phyloP scores from a whole-genome alignment of 169 alveolate genomes.

The Eimeria falciformis region DNA sequence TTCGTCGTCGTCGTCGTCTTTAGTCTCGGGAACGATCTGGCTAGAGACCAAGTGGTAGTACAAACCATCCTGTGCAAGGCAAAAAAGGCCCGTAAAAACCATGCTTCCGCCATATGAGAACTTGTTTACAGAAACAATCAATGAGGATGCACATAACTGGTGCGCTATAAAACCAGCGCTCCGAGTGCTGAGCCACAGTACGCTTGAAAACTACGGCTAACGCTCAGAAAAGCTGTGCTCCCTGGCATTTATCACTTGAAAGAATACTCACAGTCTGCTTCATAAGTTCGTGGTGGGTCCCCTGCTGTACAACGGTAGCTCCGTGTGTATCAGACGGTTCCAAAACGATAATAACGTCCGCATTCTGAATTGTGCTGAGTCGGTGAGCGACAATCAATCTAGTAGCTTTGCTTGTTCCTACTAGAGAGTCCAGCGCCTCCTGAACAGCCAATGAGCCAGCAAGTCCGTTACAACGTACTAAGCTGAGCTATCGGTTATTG shows the following conservation, averaged over 20 bases:
- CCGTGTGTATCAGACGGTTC: constrained; percentile 47
- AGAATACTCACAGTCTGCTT: constrained; percentile 36
- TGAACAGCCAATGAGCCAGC: constrained; percentile 73
- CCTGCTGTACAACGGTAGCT: constrained; percentile 81
- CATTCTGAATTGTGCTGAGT: constrained; percentile 89
- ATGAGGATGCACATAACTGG: not conserved
- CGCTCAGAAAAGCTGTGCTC: not conserved
- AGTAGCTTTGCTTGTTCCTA: constrained; percentile 79
- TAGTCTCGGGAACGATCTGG: constrained; percentile 16
- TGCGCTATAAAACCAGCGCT: not conserved
- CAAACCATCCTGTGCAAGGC: constrained; percentile 42
- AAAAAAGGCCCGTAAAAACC: not conserved
- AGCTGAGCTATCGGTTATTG: not conserved
- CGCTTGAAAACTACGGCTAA: not conserved
- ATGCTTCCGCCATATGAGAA: not conserved
- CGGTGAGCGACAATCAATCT: constrained; percentile 94
- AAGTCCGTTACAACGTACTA: not conserved
- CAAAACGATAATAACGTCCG: constrained; percentile 90
- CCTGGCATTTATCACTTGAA: not conserved
- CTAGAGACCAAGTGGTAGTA: constrained; percentile 57
- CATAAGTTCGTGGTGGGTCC: constrained; percentile 86
- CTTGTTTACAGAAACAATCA: no score
- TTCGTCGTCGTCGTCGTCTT: not conserved
- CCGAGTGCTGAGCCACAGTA: not conserved
- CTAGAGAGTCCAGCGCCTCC: constrained; percentile 78